A percentile compares a stretch with the other conserved stretches of the same genome.
Evolutionary conservation across 2,329 filamentous ascomycete genomes (phyloP).

Genomic region (Zymoseptoria passerinii): DNA sequence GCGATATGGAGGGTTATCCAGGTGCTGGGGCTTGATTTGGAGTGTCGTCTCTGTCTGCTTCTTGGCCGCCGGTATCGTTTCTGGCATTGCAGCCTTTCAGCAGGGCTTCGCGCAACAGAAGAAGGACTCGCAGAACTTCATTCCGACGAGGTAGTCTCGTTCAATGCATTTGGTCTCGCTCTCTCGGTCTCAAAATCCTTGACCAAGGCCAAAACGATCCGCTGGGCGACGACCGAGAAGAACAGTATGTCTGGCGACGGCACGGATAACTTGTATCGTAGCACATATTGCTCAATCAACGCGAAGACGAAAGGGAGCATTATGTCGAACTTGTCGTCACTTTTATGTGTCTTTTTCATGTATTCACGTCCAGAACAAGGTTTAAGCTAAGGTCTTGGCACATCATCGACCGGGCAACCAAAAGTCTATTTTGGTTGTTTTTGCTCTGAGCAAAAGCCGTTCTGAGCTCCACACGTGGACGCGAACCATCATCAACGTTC

Average conservation of each 20-base stretch:
- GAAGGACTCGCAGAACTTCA: conserved; percentile 59
- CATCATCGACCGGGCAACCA: neutral
- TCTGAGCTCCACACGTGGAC: neutral
- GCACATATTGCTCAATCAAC: no score
- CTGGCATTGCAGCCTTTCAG: conserved; percentile 66
- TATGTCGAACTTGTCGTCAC: no score
- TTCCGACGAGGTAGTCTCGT: conserved; percentile 37
- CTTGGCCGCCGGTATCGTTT: conserved; percentile 67
- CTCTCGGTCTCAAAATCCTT: no score
- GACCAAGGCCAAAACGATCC: no score
- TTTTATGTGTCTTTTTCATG: no score
- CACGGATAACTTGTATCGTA: no score
- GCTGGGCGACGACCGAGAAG: no score
- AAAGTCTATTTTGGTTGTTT: neutral
- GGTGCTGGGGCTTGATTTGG: conserved; percentile 77
- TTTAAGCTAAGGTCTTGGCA: neutral
- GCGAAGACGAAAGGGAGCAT: no score
- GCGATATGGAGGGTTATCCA: conserved; percentile 68
- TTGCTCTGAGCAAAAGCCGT: neutral
- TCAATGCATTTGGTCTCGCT: neutral
- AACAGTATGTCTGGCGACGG: no score
- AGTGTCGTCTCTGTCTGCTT: conserved; percentile 62
- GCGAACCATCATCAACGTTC: neutral
- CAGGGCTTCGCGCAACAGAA: conserved; percentile 61
- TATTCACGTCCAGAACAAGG: no score